Evolutionary conservation across 2,329 filamentous ascomycete species (phyloP), one percentile per base, ranked within the genome.

Genomic region (Fusarium chlamydosporum): DNA sequence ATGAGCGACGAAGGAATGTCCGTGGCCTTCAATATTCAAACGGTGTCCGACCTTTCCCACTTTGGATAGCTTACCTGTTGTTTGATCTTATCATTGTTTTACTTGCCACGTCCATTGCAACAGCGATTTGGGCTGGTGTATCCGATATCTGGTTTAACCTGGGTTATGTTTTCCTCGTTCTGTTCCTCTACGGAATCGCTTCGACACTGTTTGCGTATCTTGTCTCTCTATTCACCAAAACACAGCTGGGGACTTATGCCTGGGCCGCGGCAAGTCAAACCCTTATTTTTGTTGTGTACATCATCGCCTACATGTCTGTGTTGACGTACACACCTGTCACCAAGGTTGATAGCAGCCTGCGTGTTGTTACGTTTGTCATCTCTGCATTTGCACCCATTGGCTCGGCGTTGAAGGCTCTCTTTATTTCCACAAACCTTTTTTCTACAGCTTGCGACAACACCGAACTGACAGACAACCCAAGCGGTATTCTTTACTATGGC

Each of bases 1-100:
- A 92, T 29, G 94, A 97, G 78, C 86, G 93, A 27, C 82, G 93
- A 12, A 84, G 89, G 50, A 91, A 93, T 68, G 92, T 97, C 26
- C 88, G 94, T 52, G 91, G 92, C 16, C 82, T 97, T 31, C 91
- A 97, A 78, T 97, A 97, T 79, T 96, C 92, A 55, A 97, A 97
- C 75, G 94, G 94, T 46, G 93, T 97, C 29, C 86, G 92, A 13
- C 90, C 92, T 1, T 82, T 92, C 10, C 93, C 94, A 1, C 82
- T 97, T 3, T 97, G 95, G 94, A 79, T 92, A 7, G 92, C 94
- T 2, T 96, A 97, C 75, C 83, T 91, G 1, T 75, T 84, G 0
- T 97, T 97, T 74, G 94, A 97, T 79, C 93, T 94, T 68, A 76
- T 87, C 42, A 89, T 96, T 57, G 89, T 93, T 1, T 76, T 96